Evolutionary conservation across 2,329 filamentous ascomycete species (phyloP).

Genomic region (Didymella pinodella): DNA sequence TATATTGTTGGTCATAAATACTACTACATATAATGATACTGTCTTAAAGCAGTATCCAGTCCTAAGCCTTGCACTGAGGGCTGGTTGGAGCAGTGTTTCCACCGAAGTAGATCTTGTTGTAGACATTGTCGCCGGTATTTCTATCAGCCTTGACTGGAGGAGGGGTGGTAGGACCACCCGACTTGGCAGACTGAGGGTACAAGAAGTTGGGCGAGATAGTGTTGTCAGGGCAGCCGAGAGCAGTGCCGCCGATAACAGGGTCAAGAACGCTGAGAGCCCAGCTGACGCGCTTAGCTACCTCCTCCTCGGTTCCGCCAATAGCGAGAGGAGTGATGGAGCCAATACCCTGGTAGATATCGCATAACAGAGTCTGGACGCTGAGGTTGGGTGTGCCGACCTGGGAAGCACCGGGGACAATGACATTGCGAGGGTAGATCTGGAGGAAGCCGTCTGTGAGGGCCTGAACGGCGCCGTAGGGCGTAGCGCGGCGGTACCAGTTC

Average conservation of each 20-base stretch:
- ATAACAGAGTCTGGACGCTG: conserved; percentile 42
- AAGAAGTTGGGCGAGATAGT: conserved; percentile 40
- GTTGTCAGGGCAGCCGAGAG: conserved; percentile 45
- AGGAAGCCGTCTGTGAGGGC: background rate
- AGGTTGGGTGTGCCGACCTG: conserved; percentile 47
- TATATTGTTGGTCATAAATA: background rate
- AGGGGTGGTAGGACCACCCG: conserved; percentile 42
- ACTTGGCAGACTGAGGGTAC: conserved; percentile 37
- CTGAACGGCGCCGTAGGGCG: background rate
- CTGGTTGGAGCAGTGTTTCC: background rate
- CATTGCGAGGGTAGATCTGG: conserved; percentile 28
- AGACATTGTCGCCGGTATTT: conserved; percentile 19
- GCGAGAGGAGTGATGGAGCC: background rate
- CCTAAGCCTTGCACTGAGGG: background rate
- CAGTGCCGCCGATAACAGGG: conserved; percentile 37
- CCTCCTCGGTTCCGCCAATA: background rate
- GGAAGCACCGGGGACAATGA: conserved; percentile 37
- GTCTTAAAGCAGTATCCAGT: background rate
- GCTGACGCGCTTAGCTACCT: conserved; percentile 28
- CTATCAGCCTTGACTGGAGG: conserved; percentile 31
- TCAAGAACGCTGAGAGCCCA: conserved; percentile 45
- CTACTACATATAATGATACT: background rate
- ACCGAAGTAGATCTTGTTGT: background rate
- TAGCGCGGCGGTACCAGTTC: background rate
- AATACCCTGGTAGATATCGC: conserved; percentile 40